Conservation (phyloP, 176 grass and related monocot species). For the Triticum turgidum region DNA sequence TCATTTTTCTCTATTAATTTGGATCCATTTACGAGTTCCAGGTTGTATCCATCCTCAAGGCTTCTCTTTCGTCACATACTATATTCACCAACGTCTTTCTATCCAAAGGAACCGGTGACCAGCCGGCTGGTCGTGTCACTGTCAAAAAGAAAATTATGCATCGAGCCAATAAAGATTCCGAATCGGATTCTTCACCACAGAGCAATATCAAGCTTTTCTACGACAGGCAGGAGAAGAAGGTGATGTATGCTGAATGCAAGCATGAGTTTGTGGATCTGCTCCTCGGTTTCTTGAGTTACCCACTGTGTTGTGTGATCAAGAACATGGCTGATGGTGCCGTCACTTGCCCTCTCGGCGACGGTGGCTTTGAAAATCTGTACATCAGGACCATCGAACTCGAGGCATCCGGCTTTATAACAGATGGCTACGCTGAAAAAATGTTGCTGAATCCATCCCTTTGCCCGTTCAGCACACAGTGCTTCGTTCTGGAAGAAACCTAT, state of each 20-base stretch:
- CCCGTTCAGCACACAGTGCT: neutral
- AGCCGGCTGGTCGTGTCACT: fast-evolving
- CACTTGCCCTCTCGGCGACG: neutral
- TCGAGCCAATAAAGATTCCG: too few species aligned
- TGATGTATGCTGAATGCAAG: neutral
- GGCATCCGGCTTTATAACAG: neutral
- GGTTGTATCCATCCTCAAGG: neutral
- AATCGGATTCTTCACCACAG: too few species aligned
- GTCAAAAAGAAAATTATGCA: neutral
- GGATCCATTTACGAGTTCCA: neutral
- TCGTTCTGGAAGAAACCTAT: neutral
- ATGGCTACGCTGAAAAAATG: neutral
- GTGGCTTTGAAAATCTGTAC: neutral
- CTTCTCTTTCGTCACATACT: neutral
- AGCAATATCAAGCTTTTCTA: neutral
- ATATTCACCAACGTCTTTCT: neutral
- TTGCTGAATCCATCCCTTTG: neutral
- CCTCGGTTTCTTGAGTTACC: neutral
- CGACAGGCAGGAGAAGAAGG: neutral
- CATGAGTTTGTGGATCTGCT: neutral
- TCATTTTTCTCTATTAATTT: neutral
- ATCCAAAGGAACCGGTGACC: neutral
- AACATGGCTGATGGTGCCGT: neutral
- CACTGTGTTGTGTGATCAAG: neutral
- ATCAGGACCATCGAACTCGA: neutral